phyloP scores from a whole-genome alignment of 2,329 filamentous ascomycete species.

The Ceratocystis destructans region DNA sequence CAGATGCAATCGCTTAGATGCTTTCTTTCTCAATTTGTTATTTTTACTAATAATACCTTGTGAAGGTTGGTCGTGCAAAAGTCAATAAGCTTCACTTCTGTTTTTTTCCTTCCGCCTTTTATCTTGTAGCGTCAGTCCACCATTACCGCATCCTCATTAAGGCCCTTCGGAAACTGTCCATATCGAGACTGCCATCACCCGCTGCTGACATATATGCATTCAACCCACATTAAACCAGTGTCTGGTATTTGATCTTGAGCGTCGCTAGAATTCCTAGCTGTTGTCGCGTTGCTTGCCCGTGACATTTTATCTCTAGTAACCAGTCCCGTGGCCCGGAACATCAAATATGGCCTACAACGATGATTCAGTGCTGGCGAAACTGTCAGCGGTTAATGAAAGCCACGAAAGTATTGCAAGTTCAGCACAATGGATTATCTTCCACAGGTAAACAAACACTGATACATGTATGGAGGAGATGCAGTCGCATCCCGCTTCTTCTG shows the following conservation, averaged over 20 bases:
- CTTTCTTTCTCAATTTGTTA: not conserved
- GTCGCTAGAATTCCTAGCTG: not conserved
- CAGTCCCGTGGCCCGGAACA: not conserved
- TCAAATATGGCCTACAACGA: slow-evolving; percentile 78
- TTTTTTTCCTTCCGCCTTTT: not conserved
- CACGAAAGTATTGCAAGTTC: slow-evolving; percentile 94
- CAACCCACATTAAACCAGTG: not conserved
- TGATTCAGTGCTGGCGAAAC: slow-evolving; percentile 86
- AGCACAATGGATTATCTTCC: slow-evolving; percentile 99
- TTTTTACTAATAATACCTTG: not conserved
- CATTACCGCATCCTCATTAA: not conserved
- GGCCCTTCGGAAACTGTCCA: not conserved
- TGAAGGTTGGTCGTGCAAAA: slow-evolving; percentile 3
- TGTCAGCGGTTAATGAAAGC: slow-evolving; percentile 89
- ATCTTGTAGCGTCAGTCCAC: not conserved
- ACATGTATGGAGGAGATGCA: slow-evolving; percentile 11
- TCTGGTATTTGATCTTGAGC: not conserved
- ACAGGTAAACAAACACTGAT: slow-evolving; percentile 49
- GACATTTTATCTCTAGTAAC: not conserved
- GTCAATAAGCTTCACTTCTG: slow-evolving; percentile 1
- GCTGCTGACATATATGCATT: not conserved
- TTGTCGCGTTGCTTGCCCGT: not conserved
- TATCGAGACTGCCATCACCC: not conserved
- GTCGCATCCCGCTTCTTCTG: not conserved
- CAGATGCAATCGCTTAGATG: slow-evolving; percentile 9